A percentile compares a stretch with the other conserved stretches of the same genome.
These are phyloP conservation scores for Zoysia pacifica DNA, from an alignment of 176 grass and related monocot species.

Conservation along the genomic window DNA sequence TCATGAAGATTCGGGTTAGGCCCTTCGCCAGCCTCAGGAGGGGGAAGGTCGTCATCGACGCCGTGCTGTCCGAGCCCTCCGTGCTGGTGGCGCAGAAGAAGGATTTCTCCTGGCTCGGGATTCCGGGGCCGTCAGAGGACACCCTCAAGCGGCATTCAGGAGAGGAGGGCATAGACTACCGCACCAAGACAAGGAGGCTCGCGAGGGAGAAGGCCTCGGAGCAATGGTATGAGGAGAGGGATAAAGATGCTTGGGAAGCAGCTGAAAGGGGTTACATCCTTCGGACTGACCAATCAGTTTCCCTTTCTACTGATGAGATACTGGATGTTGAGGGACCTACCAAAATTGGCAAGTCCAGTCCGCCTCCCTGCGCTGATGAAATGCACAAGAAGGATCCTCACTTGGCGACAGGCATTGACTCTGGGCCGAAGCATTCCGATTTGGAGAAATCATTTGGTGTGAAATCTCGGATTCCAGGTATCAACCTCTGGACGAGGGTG, in stretches of 20 bases:
- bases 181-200: slow-evolving; percentile 83
- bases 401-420: slow-evolving; percentile 52
- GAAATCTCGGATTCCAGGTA: slow-evolving; percentile 51
- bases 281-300: slow-evolving; percentile 46
- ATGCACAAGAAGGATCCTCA: slow-evolving; percentile 82
- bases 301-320: slow-evolving; percentile 31
- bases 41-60: slow-evolving; percentile 86
- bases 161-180: slow-evolving; percentile 88
- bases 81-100: slow-evolving; percentile 76
- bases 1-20: slow-evolving; percentile 76
- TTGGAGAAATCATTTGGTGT: slow-evolving; percentile 73
- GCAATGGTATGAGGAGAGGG: slow-evolving; percentile 52
- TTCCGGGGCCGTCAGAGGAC: slow-evolving; percentile 60
- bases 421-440: slow-evolving; percentile 70
- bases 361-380: slow-evolving; percentile 64
- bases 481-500: slow-evolving; percentile 69
- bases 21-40: slow-evolving; percentile 80
- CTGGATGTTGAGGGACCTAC: slow-evolving; percentile 34
- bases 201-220: slow-evolving; percentile 64
- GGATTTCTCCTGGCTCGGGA: slow-evolving; percentile 95
- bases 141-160: slow-evolving; percentile 52
- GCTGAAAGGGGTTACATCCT: slow-evolving; percentile 78
- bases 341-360: slow-evolving; percentile 46
- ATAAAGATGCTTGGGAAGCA: slow-evolving; percentile 57
- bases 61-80: slow-evolving; percentile 74